Percentiles rank a stretch among this genome's conserved stretches.
Evolutionary conservation across 1,284 basidiomycete species (phyloP).

Genomic region (Cryptococcus sp.): DNA sequence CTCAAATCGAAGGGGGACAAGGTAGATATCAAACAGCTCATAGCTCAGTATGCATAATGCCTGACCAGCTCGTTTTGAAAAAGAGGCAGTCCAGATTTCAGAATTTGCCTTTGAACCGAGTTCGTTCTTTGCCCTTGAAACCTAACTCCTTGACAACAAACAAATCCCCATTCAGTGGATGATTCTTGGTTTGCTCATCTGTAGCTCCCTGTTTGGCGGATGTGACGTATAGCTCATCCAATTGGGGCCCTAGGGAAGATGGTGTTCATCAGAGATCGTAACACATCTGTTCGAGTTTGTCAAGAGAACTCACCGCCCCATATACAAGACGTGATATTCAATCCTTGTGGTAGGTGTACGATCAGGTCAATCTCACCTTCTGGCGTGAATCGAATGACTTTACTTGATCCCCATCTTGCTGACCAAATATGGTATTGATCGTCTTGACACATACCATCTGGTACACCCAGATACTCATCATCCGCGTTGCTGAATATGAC

Average conservation of each 20-base stretch:
- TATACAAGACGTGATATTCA: constrained; percentile 25
- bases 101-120: constrained; percentile 18
- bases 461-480: constrained; percentile 15
- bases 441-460: constrained; percentile 31
- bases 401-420: constrained; percentile 25
- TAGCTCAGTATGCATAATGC: constrained; percentile 3
- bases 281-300: constrained; percentile 7
- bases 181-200: constrained; percentile 11
- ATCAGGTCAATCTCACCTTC: constrained; percentile 21
- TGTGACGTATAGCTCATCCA: constrained; percentile 34
- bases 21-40: constrained; percentile 7
- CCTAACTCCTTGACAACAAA: constrained; percentile 29
- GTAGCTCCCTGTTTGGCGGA: constrained; percentile 23
- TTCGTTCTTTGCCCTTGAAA: constrained; percentile 29
- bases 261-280: constrained; percentile 17
- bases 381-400: constrained; percentile 21
- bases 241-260: constrained; percentile 17
- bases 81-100: background rate
- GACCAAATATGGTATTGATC: constrained; percentile 23
- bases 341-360: constrained; percentile 29
- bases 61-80: background rate
- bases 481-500: constrained; percentile 17
- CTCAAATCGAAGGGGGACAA: constrained; percentile 9
- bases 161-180: constrained; percentile 25
- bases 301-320: constrained; percentile 32